Evolutionary conservation across 2,329 filamentous ascomycete genomes (phyloP), one percentile per base, ranked within the genome.

Genomic region (Ceratocystis huliohia): DNA sequence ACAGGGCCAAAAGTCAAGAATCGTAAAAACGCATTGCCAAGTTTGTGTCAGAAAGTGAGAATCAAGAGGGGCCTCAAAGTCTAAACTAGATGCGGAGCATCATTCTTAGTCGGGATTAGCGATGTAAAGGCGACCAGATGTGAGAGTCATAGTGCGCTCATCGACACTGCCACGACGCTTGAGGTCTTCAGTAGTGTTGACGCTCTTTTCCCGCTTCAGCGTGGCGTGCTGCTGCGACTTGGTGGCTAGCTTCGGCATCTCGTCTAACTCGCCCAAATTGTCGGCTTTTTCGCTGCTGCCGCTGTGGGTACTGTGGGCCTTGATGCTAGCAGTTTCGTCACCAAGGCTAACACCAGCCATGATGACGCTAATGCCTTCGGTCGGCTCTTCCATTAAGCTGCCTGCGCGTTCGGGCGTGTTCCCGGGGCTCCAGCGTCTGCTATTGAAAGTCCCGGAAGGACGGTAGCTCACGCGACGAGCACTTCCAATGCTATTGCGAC

Each of bases 161-260:
- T 94, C 90, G 62, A 95, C 89, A 73, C 89, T 94, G 66, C 90
- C 90, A 72, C 88, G 81, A 71, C 90, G 81, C 71, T 81, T 82
- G 66, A 95, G 78, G 69, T 93, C 89, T 28, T 91, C 88, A 2
- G 83, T 80, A 65, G 80, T 85, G 76, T 84, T 87, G 65, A 82
- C 78, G 72, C 83, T 86, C 79, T 87, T 86, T 73, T 87, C 82
- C 69, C 84, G 80, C 22, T 84, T 82, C 64, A 87, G 73, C 5
- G 81, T 77, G 5, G 83, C 80, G 70, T 85, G 79, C 70, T 82
- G 76, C 48, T 82, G 74, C 63, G 83, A 86, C 69, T 86, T 87
- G 71, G 77, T 79, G 1, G 84, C 83, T 68, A 86, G 73, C 67
- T 81, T 78, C 1, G 79, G 76, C 0, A 80, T 76, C 61, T 73